Evolutionary conservation across 306 rosid genomes (phyloP).

Genomic region (Elaeagnus macrophylla): DNA sequence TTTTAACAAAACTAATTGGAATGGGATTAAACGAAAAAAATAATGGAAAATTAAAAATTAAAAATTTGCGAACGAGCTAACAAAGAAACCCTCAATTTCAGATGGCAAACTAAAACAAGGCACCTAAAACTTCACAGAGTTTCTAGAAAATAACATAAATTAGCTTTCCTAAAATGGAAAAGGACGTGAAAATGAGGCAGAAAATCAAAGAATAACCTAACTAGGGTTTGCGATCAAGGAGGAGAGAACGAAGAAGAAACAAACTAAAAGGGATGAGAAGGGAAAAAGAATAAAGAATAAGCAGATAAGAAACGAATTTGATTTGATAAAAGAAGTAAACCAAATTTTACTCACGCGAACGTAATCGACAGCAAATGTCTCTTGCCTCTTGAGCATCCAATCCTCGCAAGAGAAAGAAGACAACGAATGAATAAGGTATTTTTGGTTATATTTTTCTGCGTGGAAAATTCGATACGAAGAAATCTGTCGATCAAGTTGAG

Average conservation of each 20-base stretch:
- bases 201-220: conserved; percentile 23
- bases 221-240: conserved; percentile 7
- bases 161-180: conserved; percentile 31
- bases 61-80: conserved; percentile 27
- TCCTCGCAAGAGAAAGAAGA: conserved; percentile 19
- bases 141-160: conserved; percentile 41
- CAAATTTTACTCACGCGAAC: conserved; percentile 26
- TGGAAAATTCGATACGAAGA: too few species aligned
- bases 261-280: background rate
- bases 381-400: conserved; percentile 28
- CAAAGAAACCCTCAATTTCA: conserved; percentile 84
- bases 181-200: background rate
- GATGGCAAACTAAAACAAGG: conserved; percentile 92
- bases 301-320: too few species aligned
- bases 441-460: too few species aligned
- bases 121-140: conserved; percentile 87
- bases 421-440: too few species aligned
- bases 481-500: too few species aligned
- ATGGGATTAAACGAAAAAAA: background rate
- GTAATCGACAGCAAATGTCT: conserved; percentile 25
- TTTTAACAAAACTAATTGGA: background rate
- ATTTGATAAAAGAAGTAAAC: conserved; percentile 31
- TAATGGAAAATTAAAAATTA: background rate
- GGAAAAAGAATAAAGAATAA: background rate
- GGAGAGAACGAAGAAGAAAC: background rate